Evolutionary conservation across 2,329 filamentous ascomycete species (phyloP).

Genomic region (Trichoderma oligosporum): DNA sequence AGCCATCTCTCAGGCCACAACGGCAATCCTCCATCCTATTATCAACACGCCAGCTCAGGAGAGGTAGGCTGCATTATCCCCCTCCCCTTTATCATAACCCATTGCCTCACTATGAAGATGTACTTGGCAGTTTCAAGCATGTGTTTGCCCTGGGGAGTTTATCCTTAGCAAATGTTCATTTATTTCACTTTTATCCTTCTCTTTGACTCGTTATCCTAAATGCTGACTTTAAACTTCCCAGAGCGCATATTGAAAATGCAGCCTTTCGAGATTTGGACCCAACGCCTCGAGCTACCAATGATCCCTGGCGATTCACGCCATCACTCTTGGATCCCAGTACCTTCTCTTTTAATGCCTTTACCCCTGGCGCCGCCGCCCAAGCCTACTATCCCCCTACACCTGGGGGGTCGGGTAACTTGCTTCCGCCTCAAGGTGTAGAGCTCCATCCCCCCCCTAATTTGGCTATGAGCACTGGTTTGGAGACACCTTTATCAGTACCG

Average conservation of each 20-base stretch:
- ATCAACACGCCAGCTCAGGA: conserved; percentile 27
- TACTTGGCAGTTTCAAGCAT: not conserved
- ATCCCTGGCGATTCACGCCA: conserved; percentile 84
- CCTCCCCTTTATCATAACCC: not conserved
- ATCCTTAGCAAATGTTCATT: not conserved
- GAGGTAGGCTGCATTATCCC: conserved; percentile 24
- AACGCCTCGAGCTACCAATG: conserved; percentile 73
- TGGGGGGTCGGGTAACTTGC: conserved; percentile 73
- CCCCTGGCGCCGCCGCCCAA: conserved; percentile 63
- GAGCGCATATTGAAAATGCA: conserved; percentile 28
- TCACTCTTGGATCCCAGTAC: conserved; percentile 83
- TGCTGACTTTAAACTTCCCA: conserved; percentile 18
- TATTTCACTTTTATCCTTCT: not conserved
- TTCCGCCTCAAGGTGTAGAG: conserved; percentile 79
- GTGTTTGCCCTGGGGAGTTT: not conserved
- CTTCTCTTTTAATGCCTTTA: conserved; percentile 74
- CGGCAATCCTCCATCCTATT: conserved; percentile 21
- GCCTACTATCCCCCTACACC: conserved; percentile 88
- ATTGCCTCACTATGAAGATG: not conserved
- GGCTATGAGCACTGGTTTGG: conserved; percentile 69
- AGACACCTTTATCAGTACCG: conserved; percentile 77
- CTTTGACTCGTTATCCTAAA: not conserved
- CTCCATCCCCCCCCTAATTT: conserved; percentile 73
- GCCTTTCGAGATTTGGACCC: conserved; percentile 68
- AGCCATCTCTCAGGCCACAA: conserved; percentile 37